Base-by-base conservation (phyloP, 169 alveolate genomes). In the Plasmodium relictum region DNA sequence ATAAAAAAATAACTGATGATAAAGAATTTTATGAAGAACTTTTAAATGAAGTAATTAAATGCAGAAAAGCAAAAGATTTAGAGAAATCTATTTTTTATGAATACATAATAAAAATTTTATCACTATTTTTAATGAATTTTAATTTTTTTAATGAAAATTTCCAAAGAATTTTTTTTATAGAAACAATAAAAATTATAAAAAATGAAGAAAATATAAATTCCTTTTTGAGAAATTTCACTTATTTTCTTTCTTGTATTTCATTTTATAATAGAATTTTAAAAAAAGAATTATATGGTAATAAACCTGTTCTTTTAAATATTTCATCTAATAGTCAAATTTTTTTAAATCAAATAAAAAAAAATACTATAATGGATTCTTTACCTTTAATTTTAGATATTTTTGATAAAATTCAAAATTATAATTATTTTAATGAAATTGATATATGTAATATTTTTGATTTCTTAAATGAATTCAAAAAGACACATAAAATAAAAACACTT, bases 401-500 rank as follows among this genome's bases (percentile, higher is more conserved):
- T 24, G 26, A 59, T 62, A 86, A 58, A 56, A 45, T 86, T 10
- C 41, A 86, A 50, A 63, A 20, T 14, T 70, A 71, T 54, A 70
- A 71, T 14, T 44, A 71, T 52, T 74, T 86, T 50, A 71, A 37
- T 22, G 66, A 58, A 26, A 62, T 39, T 6, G 92, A 86, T 52
- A 59, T 86, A n/a, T 86, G 92, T 52, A 86, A 86, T 52, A 86
- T 86, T 41, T 63, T 86, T 18, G 92, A 86, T 63, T 86, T 86
- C 44, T 66, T 86, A 71, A 54, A 86, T 72, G 92, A 86, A 52
- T 86, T 86, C 70, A 86, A 86, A 59, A 44, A 59, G 26, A 18
- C 16, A 24, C 92, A 86, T 52, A 45, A 42, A 59, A 86, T 86
- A 45, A 69, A 59, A 66, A 39, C 20, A 24, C n/a, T 37, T 31